Evolutionary conservation across 371 early-diverging fungal species (phyloP).

Genomic region (Saksenaea vasiformis): DNA sequence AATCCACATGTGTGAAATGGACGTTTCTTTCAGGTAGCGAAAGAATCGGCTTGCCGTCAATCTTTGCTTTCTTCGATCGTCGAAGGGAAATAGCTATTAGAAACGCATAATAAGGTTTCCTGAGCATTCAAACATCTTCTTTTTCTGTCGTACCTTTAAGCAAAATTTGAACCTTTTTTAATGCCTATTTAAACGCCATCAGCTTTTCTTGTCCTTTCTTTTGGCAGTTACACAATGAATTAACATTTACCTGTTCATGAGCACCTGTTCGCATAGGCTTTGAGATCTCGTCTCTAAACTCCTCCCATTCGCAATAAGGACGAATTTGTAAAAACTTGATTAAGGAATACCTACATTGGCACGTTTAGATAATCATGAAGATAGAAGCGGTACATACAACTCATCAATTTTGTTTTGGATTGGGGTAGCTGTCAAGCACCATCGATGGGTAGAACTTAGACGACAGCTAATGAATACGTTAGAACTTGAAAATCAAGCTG

Average conservation of each 20-base stretch:
- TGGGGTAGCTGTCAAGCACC: conserved; percentile 83
- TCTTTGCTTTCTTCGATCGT: conserved; percentile 59
- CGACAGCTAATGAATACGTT: conserved; percentile 29
- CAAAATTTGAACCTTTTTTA: conserved; percentile 39
- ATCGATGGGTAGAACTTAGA: conserved; percentile 69
- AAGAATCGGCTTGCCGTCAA: conserved; percentile 72
- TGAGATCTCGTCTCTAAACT: conserved; percentile 58
- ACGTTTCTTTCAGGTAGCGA: conserved; percentile 62
- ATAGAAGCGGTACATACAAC: conserved; percentile 42
- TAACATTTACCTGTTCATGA: conserved; percentile 1
- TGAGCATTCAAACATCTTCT: neutral
- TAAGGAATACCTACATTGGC: conserved; percentile 50
- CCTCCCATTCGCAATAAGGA: conserved; percentile 61
- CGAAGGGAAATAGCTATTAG: conserved; percentile 66
- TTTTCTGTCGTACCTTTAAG: conserved; percentile 24
- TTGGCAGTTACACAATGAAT: neutral
- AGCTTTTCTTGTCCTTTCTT: conserved; percentile 2
- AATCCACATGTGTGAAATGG: conserved; percentile 53
- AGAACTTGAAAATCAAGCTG: neutral
- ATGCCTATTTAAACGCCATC: conserved; percentile 26
- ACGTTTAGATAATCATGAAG: neutral
- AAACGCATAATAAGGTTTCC: neutral
- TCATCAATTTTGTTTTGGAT: conserved; percentile 91
- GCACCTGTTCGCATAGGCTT: conserved; percentile 32
- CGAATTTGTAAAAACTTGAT: conserved; percentile 76